Conservation (phyloP, 108 stramenopile genomes). For the Nitzschia inconspicua region DNA sequence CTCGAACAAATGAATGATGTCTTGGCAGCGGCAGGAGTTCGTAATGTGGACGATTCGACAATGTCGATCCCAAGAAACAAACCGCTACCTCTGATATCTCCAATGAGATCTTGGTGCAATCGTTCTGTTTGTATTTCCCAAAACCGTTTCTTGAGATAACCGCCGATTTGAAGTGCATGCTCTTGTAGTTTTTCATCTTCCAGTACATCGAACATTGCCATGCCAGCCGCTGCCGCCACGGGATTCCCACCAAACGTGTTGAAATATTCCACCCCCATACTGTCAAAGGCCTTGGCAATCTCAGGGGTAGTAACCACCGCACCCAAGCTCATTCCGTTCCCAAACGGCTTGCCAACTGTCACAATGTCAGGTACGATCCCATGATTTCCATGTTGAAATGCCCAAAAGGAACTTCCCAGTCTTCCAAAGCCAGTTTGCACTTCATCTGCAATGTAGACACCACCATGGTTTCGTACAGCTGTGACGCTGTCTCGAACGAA, state of each 20-base stretch:
- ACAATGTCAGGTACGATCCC: slow-evolving; percentile 94
- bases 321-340: slow-evolving; percentile 95
- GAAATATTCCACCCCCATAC: slow-evolving; percentile 91
- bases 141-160: slow-evolving; percentile 56
- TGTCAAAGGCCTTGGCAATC: slow-evolving; percentile 82
- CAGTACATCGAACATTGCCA: slow-evolving; percentile 84
- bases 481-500: slow-evolving; percentile 66
- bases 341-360: slow-evolving; percentile 95
- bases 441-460: slow-evolving; percentile 96
- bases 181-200: slow-evolving; percentile 70
- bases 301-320: slow-evolving; percentile 78
- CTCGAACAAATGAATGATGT: slow-evolving; percentile 75
- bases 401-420: slow-evolving; percentile 85
- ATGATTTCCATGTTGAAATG: slow-evolving; percentile 76
- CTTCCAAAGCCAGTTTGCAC: slow-evolving; percentile 97
- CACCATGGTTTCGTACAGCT: slow-evolving; percentile 82
- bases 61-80: slow-evolving; percentile 93
- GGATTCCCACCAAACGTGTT: slow-evolving; percentile 96
- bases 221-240: slow-evolving; percentile 84
- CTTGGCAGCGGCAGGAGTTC: slow-evolving; percentile 66
- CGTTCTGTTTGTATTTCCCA: slow-evolving; percentile 25
- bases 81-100: slow-evolving; percentile 92
- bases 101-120: slow-evolving; percentile 48
- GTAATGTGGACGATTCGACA: slow-evolving; percentile 50
- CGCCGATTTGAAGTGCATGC: slow-evolving; percentile 75